phyloP scores from a whole-genome alignment of 306 rosid species.

The Gleditsia sinensis region DNA sequence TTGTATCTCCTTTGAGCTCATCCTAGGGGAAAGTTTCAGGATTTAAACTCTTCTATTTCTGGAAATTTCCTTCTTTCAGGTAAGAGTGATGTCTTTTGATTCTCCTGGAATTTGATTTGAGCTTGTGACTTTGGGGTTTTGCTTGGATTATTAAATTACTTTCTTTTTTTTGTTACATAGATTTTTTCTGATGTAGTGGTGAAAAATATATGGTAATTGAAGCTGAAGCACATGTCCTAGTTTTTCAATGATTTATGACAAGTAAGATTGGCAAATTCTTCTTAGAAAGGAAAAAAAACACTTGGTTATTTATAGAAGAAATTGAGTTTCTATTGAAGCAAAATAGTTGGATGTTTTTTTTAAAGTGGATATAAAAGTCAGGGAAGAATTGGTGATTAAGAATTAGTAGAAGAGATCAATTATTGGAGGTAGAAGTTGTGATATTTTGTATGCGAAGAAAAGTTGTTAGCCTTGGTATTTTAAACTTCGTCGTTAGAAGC shows the following conservation, averaged over 20 bases:
- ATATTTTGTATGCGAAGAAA: neutral
- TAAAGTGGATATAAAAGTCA: no score
- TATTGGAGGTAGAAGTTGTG: neutral
- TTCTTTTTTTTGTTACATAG: neutral
- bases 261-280: neutral
- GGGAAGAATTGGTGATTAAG: no score
- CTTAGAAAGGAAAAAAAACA: neutral
- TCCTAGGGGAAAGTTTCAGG: neutral
- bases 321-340: neutral
- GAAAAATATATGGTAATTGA: neutral
- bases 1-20: neutral
- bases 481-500: constrained; percentile 13
- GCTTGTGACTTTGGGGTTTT: neutral
- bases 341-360: no score
- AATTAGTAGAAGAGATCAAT: neutral
- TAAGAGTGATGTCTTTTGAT: constrained; percentile 2
- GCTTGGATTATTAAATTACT: neutral
- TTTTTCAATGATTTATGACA: neutral
- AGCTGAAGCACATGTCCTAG: neutral
- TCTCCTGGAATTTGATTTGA: constrained; percentile 9
- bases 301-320: neutral
- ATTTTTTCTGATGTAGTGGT: neutral
- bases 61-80: constrained; percentile 11
- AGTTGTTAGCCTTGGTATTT: neutral
- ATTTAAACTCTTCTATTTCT: neutral